Evolutionary conservation across 1,284 basidiomycete species (phyloP).

Genomic region (Phylloboletellus chloephorus): DNA sequence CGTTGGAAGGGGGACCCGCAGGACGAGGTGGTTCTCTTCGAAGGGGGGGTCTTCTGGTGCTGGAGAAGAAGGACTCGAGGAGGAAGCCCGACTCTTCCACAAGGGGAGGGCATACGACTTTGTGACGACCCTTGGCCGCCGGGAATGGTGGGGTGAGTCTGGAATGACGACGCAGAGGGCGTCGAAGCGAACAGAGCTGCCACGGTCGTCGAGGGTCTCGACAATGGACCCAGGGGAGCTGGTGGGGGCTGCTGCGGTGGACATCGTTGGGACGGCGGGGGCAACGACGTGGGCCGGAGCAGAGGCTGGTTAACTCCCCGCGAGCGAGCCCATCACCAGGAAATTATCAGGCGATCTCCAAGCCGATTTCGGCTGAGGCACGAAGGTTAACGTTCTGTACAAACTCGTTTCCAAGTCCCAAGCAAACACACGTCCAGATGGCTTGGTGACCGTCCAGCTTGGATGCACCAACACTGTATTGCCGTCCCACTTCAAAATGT

Average conservation of each 20-base stretch:
- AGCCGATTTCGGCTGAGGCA: conserved; percentile 9
- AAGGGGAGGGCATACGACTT: conserved; percentile 59
- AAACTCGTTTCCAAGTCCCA: too few species aligned
- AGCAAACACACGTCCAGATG: too few species aligned
- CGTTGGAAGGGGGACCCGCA: conserved; percentile 60
- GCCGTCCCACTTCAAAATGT: too few species aligned
- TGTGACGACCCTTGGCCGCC: conserved; percentile 46
- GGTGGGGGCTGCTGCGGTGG: conserved; percentile 3
- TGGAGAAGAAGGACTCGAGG: conserved; percentile 23
- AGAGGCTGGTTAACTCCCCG: too few species aligned
- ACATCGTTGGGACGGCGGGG: conserved; percentile 11
- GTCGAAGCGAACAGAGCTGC: conserved; percentile 56
- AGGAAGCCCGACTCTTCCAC: conserved; percentile 43
- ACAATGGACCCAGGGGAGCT: neutral
- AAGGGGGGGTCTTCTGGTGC: conserved; percentile 1
- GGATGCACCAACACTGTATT: too few species aligned
- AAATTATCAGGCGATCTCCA: conserved; percentile 23
- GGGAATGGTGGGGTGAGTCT: conserved; percentile 37
- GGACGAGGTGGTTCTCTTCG: conserved; percentile 42
- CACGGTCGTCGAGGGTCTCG: conserved; percentile 18
- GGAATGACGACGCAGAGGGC: conserved; percentile 64
- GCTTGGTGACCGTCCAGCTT: too few species aligned
- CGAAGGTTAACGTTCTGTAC: too few species aligned
- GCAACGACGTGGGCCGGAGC: neutral
- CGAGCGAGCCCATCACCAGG: too few species aligned